Evolutionary conservation across 2,329 filamentous ascomycete genomes (phyloP), one percentile per base, ranked within the genome.

Genomic region (Fusarium armeniacum): DNA sequence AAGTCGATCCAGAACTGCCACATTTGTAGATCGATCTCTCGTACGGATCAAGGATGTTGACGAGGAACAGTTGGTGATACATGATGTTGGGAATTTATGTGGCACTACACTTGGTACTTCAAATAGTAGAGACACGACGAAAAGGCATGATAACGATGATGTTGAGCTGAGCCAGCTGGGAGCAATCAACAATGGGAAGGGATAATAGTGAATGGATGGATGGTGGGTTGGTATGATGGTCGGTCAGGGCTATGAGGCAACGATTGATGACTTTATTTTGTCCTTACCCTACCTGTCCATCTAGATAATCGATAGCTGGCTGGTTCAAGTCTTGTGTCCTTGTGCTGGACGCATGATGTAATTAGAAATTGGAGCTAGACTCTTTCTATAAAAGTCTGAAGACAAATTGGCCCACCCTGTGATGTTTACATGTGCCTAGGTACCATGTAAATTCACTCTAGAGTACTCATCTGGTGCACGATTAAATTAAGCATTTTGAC

Each of bases 11-110:
- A 36, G 36, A 4, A 50, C 24, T 5, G n/a, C 53, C 6, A 24
- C 10, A 3, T 59, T 59, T 26, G 36, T 55, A 2, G 49, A 55
- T 11, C 49, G 56, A 3, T 59, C 56, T 11, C 50, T 59, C 1
- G 26, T 54, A 16, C n/a, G 28, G 5, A 59, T 59, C 28, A 30
- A 26, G 10, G 56, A 59, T 22, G 40, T 22, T 9, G 56, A 59
- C 4, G 40, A 52, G 35, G 49, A 52, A 7, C 13, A 52, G 9
- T 20, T 52, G 11, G 49, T 52, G 20, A 12, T 52, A 28, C 35
- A 36, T 15, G 49, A 52, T 18, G 33, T 40, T 22, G 49, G 49
- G 2, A 52, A 52, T 18, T 52, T 52, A 15, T 36, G 33, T 15
- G 49, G 49, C 6, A 28, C 49, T 3, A 41, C 49, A 9, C 35